Evolutionary conservation across 768 basidiomycete genomes (phyloP).

Genomic region (Termitomyces sp.): DNA sequence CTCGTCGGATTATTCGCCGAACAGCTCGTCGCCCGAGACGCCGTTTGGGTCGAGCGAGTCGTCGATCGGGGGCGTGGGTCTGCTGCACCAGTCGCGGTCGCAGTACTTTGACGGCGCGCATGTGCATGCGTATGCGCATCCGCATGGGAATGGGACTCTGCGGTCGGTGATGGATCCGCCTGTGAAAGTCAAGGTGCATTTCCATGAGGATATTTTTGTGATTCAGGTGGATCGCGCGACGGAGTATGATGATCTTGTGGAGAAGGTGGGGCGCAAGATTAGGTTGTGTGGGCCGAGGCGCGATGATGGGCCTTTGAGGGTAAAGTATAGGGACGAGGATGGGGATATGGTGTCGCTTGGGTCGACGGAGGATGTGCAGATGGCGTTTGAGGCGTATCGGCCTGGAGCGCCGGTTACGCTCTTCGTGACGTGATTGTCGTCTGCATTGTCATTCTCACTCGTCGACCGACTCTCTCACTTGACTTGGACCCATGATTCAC

Average conservation of each 20-base stretch:
- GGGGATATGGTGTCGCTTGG: slow-evolving; percentile 85
- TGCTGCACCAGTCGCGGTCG: slow-evolving; percentile 49
- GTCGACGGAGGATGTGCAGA: slow-evolving; percentile 89
- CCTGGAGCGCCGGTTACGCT: slow-evolving; percentile 79
- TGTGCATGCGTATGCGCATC: not conserved
- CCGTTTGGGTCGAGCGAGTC: slow-evolving; percentile 89
- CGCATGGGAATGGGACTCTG: not conserved
- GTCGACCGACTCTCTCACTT: not conserved
- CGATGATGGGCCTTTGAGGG: slow-evolving; percentile 74
- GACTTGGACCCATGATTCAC: not conserved
- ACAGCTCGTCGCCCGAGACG: slow-evolving; percentile 81
- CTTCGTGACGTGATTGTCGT: slow-evolving; percentile 57
- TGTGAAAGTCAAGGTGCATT: slow-evolving; percentile 92
- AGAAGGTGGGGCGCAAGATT: slow-evolving; percentile 91
- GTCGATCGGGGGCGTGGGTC: slow-evolving; percentile 54
- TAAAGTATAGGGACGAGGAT: slow-evolving; percentile 90
- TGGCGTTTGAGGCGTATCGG: slow-evolving; percentile 84
- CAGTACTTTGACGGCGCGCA: slow-evolving; percentile 37
- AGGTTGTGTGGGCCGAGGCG: slow-evolving; percentile 80
- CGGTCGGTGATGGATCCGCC: slow-evolving; percentile 24
- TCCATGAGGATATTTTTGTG: slow-evolving; percentile 92
- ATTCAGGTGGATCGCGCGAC: slow-evolving; percentile 81
- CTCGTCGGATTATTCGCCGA: slow-evolving; percentile 77
- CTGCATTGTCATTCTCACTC: slow-evolving; percentile 1
- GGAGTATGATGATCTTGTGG: slow-evolving; percentile 78